Evolutionary conservation across 306 rosid species (phyloP), one percentile per base, ranked within the genome.

Genomic region (Sesbania bispinosa): DNA sequence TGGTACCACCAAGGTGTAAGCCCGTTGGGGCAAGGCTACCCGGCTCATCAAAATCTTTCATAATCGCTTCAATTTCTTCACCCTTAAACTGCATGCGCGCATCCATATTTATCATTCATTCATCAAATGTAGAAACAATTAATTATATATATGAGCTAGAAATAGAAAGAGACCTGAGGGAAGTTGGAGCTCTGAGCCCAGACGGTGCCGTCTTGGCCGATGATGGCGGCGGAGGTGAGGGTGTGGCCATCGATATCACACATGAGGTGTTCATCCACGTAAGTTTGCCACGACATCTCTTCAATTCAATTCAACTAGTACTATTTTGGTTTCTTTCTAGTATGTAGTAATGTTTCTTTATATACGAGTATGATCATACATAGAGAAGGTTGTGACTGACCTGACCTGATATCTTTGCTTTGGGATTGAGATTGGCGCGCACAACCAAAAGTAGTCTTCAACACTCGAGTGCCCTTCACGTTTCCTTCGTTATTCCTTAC

Each of bases 281-380:
- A 88, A 5, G 83, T 21, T 69, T 88, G 90, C 90, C 90, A 85
- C 80, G 86, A 83, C 93, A 88, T n/a, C n/a, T 88, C 47, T 82
- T 19, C 33, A 14, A 43, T 73, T 42, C 50, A 62, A 43, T 42
- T n/a, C 18, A 13, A 1, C 48, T n/a, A 2, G n/a, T n/a, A n/a
- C n/a, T n/a, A n/a, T n/a, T n/a, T n/a, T n/a, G n/a, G n/a, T n/a
- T n/a, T n/a, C n/a, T n/a, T n/a, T n/a, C n/a, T n/a, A n/a, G n/a
- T n/a, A n/a, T n/a, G n/a, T n/a, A n/a, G n/a, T n/a, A n/a, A n/a
- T n/a, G n/a, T n/a, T n/a, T n/a, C n/a, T n/a, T n/a, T n/a, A n/a
- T n/a, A n/a, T n/a, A n/a, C n/a, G n/a, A n/a, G n/a, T 29, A n/a
- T n/a, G n/a, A n/a, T n/a, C n/a, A n/a, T n/a, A n/a, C n/a, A n/a